phyloP scores from a whole-genome alignment of 2,329 filamentous ascomycete genomes.

The Chaetomium sp. region DNA sequence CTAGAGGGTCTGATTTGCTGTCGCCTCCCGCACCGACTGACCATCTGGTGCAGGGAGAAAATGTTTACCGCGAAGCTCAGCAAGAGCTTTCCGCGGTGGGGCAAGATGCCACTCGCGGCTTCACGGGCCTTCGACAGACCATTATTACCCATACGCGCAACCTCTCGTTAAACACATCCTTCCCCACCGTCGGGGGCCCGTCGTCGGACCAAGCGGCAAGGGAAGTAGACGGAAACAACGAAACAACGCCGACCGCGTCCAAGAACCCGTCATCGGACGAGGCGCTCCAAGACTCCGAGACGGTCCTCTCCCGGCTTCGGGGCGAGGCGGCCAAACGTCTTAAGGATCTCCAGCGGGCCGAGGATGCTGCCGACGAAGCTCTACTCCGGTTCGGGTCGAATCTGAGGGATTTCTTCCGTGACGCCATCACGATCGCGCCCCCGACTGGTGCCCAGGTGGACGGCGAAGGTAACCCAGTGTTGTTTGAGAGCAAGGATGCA shows the following conservation, averaged over 20 bases:
- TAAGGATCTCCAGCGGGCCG: slow-evolving; percentile 83
- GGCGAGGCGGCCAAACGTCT: slow-evolving; percentile 73
- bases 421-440: slow-evolving; percentile 82
- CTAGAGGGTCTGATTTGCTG: neutral
- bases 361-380: slow-evolving; percentile 94
- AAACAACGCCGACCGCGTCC: slow-evolving; percentile 41
- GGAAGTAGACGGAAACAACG: slow-evolving; percentile 26
- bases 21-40: neutral
- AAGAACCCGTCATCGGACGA: slow-evolving; percentile 38
- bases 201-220: slow-evolving; percentile 27
- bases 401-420: slow-evolving; percentile 79
- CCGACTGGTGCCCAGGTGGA: slow-evolving; percentile 47
- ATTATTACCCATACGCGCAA: slow-evolving; percentile 68
- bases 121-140: slow-evolving; percentile 61
- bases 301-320: slow-evolving; percentile 70
- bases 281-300: slow-evolving; percentile 44
- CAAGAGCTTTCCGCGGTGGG: slow-evolving; percentile 77
- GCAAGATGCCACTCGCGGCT: slow-evolving; percentile 74
- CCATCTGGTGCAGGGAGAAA: slow-evolving; percentile 55
- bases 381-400: slow-evolving; percentile 86
- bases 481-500: slow-evolving; percentile 92
- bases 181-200: slow-evolving; percentile 21
- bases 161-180: slow-evolving; percentile 55
- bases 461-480: slow-evolving; percentile 46
- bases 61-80: slow-evolving; percentile 74